Base-by-base conservation (phyloP, 164 flowering plant genomes). In the Sedum album region DNA sequence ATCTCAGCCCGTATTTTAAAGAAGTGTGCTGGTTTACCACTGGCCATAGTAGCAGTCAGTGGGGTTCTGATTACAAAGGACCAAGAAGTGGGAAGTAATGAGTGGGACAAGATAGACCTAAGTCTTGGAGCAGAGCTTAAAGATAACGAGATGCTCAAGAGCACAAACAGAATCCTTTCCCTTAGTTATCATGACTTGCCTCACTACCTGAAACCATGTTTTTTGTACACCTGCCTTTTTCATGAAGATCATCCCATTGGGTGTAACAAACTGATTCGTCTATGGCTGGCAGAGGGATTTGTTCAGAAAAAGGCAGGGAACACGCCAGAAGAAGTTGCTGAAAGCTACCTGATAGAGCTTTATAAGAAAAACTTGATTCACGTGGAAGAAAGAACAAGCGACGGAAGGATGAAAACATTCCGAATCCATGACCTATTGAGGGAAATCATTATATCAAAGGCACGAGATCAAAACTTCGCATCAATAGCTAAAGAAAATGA, bases 141-240 rank as follows among this genome's bases (percentile, higher is more conserved):
- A 46, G 61, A 25, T 2, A 60, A 74, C 38, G 26, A 14, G n/a
- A 9, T 41, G 0, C 76, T 80, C 6, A 61, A 21, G 8, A 65
- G n/a, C 61, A 15, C 76, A 0, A 42, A n/a, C 6, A 74, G n/a
- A 23, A 66, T 73, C 1, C 66, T 80, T 3, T 42, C 53, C 3
- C 64, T 73, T 0, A 72, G 83, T 42, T 80, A 73, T 57, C 17
- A 64, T 60, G 76, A 80, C 55, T 44, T 78, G 13, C 79, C 83
- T 2, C 35, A 69, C 72, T 6, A 80, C 44, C 71, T 80, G 13
- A 80, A 78, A 30, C 48, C 72, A 7, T 80, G 79, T 65, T 74
- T 70, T 62, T 55, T 80, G 44, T 77, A 80, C 51, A 31, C 78
- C 2, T 61, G 75, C n/a, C 20, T 74, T 17, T 80, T 80, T 65